Conservation (phyloP, 208 protist species). For the Phytomonas francai region DNA sequence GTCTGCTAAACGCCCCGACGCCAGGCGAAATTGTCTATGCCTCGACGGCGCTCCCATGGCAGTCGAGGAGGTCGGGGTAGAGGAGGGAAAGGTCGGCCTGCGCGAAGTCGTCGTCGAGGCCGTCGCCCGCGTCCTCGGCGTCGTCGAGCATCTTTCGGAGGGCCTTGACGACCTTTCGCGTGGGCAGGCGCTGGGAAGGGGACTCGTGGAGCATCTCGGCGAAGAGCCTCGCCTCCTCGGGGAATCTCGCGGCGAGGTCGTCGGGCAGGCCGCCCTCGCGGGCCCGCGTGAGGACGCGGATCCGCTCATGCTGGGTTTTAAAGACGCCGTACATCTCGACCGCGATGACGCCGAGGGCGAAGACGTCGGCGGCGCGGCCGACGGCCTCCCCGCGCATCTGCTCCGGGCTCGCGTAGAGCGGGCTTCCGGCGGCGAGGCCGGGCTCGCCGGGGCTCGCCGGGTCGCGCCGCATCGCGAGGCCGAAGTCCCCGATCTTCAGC, state of each 20-base stretch:
- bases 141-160: constrained; percentile 18
- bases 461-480: constrained; percentile 49
- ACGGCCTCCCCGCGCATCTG: constrained; percentile 46
- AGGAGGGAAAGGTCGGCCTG: neutral
- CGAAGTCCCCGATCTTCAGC: constrained; percentile 86
- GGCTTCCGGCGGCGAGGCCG: constrained; percentile 34
- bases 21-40: no score
- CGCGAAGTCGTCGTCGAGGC: constrained; percentile 7
- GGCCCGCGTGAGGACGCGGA: constrained; percentile 48
- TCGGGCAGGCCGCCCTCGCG: constrained; percentile 28
- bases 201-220: constrained; percentile 28
- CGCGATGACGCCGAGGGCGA: constrained; percentile 67
- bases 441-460: constrained; percentile 1
- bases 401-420: constrained; percentile 80
- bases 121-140: constrained; percentile 17
- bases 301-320: constrained; percentile 63
- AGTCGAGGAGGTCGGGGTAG: neutral
- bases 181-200: constrained; percentile 18
- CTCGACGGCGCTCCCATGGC: constrained; percentile 5
- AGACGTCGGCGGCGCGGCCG: constrained; percentile 59
- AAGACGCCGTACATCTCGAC: constrained; percentile 77
- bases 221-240: constrained; percentile 47
- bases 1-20: no score
- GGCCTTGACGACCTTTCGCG: constrained; percentile 28
- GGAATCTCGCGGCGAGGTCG: constrained; percentile 23